Percentiles rank a stretch among this genome's conserved stretches.
Evolutionary conservation across 768 basidiomycete species (phyloP).

Genomic region (Russula ochroleuca): DNA sequence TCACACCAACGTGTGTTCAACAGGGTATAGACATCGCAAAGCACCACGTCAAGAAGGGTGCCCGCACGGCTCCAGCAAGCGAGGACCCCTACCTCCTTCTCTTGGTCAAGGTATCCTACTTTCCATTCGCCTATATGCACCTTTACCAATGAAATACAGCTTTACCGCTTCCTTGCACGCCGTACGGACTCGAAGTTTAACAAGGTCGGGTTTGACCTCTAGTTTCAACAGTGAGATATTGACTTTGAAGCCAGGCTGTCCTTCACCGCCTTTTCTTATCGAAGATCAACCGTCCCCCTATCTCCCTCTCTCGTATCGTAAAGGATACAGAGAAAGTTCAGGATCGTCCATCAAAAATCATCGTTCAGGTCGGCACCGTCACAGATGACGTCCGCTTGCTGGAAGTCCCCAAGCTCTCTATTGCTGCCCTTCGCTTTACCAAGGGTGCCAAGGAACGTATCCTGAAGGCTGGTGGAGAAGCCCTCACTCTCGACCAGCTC

Average conservation of each 20-base stretch:
- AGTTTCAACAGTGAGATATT: constrained; percentile 25
- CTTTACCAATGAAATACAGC: constrained; percentile 44
- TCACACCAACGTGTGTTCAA: constrained; percentile 6
- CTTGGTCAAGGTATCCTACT: constrained; percentile 81
- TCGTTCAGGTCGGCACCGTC: constrained; percentile 87
- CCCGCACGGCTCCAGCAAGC: constrained; percentile 91
- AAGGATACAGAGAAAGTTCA: constrained; percentile 69
- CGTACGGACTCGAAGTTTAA: constrained; percentile 96
- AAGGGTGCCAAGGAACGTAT: constrained; percentile 91
- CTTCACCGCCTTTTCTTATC: constrained; percentile 96
- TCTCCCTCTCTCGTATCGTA: constrained; percentile 89
- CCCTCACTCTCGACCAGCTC: constrained; percentile 92
- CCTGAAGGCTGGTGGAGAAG: constrained; percentile 91
- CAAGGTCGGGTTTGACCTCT: constrained; percentile 52
- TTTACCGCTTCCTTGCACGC: constrained; percentile 98
- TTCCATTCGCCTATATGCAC: constrained; percentile 16
- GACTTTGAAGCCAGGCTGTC: constrained; percentile 56
- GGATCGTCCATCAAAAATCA: constrained; percentile 72
- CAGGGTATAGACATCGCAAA: constrained; percentile 93
- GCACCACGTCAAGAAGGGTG: constrained; percentile 99
- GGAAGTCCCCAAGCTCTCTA: constrained; percentile 81
- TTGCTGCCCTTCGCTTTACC: constrained; percentile 96
- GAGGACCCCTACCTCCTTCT: constrained; percentile 99
- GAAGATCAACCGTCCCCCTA: constrained; percentile 93
- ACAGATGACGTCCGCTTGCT: constrained; percentile 92